Conservation (phyloP, 192 early-diverging fungal species). For the Oehlia diaphana region DNA sequence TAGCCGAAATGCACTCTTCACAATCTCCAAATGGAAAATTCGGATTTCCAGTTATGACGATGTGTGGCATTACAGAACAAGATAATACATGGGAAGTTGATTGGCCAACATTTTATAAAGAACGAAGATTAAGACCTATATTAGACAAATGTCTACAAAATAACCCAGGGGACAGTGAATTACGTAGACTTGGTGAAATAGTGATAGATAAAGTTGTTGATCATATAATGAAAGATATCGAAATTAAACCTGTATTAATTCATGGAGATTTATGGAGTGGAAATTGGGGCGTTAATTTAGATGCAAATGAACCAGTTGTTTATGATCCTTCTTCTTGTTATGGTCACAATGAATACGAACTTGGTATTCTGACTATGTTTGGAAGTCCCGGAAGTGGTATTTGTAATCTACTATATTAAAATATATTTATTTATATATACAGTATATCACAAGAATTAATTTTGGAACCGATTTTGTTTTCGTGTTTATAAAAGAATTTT, state of each 20-base stretch:
- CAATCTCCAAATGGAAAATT: conserved; percentile 30
- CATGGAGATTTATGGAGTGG: conserved; percentile 40
- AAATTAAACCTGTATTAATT: conserved; percentile 30
- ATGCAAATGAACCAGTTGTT: conserved; percentile 29
- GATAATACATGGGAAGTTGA: conserved; percentile 34
- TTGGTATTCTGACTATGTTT: conserved; percentile 35
- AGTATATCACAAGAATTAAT: background rate
- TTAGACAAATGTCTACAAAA: conserved; percentile 19
- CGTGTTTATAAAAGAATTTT: conserved; percentile 25
- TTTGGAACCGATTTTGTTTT: background rate
- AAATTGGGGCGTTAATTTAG: conserved; percentile 31
- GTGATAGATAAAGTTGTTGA: conserved; percentile 30
- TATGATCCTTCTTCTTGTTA: conserved; percentile 35
- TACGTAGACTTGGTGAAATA: conserved; percentile 4
- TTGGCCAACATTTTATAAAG: conserved; percentile 31
- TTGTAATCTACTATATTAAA: background rate
- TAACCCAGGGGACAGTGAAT: conserved; percentile 11
- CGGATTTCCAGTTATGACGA: conserved; percentile 30
- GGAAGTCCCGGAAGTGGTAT: conserved; percentile 28
- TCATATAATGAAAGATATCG: conserved; percentile 13
- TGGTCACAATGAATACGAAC: conserved; percentile 34
- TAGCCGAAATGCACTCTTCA: conserved; percentile 29
- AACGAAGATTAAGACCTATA: conserved; percentile 24
- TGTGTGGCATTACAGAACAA: conserved; percentile 34
- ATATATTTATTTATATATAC: background rate